A percentile compares a stretch with the other conserved stretches of the same genome.
phyloP scores from a whole-genome alignment of 2,329 filamentous ascomycete species.

The Elsinoe batatas region DNA sequence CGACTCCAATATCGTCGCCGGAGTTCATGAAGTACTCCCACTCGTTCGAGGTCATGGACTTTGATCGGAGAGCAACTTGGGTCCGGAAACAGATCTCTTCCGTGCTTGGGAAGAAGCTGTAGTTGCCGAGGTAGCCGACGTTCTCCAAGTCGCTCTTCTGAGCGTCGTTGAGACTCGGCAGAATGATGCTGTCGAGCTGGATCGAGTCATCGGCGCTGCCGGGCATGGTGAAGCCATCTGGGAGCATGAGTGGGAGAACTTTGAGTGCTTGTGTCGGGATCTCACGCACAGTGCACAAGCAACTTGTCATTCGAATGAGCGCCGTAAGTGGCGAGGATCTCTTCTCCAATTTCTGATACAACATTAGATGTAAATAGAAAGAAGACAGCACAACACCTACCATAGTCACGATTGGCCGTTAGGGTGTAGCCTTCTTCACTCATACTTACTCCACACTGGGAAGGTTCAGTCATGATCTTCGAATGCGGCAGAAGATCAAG shows the following conservation, averaged over 20 bases:
- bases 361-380: neutral
- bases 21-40: slow-evolving; percentile 31
- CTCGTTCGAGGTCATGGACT: slow-evolving; percentile 26
- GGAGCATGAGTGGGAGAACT: neutral
- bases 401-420: slow-evolving; percentile 42
- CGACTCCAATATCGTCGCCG: slow-evolving; percentile 25
- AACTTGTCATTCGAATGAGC: slow-evolving; percentile 62
- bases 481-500: neutral
- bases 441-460: slow-evolving; percentile 45
- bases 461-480: slow-evolving; percentile 1
- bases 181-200: slow-evolving; percentile 33
- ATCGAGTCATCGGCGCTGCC: slow-evolving; percentile 29
- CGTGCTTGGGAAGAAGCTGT: slow-evolving; percentile 23
- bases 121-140: slow-evolving; percentile 33
- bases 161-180: slow-evolving; percentile 27
- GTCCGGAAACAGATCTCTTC: slow-evolving; percentile 36
- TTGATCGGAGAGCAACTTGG: slow-evolving; percentile 33
- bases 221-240: slow-evolving; percentile 36
- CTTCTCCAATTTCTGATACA: slow-evolving; percentile 42
- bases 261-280: neutral
- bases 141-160: slow-evolving; percentile 32
- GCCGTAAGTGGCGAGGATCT: slow-evolving; percentile 62
- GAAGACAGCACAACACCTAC: slow-evolving; percentile 22
- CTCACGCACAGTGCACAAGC: slow-evolving; percentile 48
- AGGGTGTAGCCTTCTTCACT: slow-evolving; percentile 46